phyloP scores from a whole-genome alignment of 768 basidiomycete species.

The Tylopilus intermedius region DNA sequence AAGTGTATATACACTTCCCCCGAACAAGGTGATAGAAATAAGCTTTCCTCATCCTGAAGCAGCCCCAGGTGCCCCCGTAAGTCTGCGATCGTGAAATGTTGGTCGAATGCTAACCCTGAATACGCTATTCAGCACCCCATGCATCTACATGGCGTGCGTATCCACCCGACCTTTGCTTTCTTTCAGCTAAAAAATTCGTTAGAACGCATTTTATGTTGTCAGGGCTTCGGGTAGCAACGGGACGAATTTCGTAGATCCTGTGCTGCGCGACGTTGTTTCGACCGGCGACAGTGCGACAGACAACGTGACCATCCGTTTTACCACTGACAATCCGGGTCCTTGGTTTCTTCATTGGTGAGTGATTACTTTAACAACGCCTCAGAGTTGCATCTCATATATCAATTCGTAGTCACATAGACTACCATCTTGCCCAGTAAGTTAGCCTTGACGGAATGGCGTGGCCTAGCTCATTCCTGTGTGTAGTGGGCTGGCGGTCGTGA shows the following conservation, averaged over 20 bases:
- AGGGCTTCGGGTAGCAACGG: slow-evolving; percentile 23
- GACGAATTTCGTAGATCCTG: slow-evolving; percentile 34
- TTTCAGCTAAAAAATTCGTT: not conserved
- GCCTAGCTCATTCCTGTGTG: not conserved
- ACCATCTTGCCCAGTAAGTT: not conserved
- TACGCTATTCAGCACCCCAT: slow-evolving; percentile 28
- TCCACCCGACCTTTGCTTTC: not conserved
- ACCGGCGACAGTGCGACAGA: slow-evolving; percentile 27
- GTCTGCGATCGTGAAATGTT: slow-evolving; percentile 1
- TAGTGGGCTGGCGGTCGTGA: slow-evolving; percentile 15
- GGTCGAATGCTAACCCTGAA: not conserved
- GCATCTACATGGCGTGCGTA: slow-evolving; percentile 37
- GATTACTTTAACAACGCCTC: not conserved
- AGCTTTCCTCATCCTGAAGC: slow-evolving; percentile 37
- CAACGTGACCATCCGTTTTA: slow-evolving; percentile 53
- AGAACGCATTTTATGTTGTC: slow-evolving; percentile 35
- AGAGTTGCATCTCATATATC: too few relatives aligned
- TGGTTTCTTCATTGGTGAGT: slow-evolving; percentile 9
- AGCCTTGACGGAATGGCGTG: not conserved
- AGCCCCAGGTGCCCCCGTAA: slow-evolving; percentile 25
- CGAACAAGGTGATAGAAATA: slow-evolving; percentile 14
- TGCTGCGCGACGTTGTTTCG: slow-evolving; percentile 31
- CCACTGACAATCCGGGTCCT: slow-evolving; percentile 37
- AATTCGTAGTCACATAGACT: not conserved
- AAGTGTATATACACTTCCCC: slow-evolving; percentile 41